phyloP scores from a whole-genome alignment of 2,329 filamentous ascomycete species.

The Cyclaneusma minus region DNA sequence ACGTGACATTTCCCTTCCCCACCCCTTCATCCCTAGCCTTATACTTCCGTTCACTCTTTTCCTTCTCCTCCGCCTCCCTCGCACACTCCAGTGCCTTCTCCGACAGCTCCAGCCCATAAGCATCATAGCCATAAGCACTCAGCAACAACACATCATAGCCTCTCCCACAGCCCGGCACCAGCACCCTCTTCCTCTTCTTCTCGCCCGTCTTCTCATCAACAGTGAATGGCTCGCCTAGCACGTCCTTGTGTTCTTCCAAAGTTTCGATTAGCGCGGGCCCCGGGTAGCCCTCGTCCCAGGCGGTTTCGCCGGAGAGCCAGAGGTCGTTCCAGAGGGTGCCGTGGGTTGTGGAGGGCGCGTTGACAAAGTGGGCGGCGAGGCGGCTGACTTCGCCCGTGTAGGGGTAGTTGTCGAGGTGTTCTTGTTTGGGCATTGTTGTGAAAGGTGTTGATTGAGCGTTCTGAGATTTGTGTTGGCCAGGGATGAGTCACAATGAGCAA shows the following conservation, averaged over 20 bases:
- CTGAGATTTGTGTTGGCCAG: no score
- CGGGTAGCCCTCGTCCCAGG: slow-evolving; percentile 41
- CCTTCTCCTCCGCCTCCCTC: slow-evolving; percentile 13
- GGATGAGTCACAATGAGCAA: no score
- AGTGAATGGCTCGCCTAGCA: slow-evolving; percentile 21
- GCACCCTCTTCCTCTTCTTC: slow-evolving; percentile 34
- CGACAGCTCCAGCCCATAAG: slow-evolving; percentile 58
- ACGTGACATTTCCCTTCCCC: slow-evolving; percentile 34
- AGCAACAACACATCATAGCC: slow-evolving; percentile 72
- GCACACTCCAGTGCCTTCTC: slow-evolving; percentile 24
- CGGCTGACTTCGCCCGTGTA: slow-evolving; percentile 1
- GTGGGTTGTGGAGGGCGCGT: slow-evolving; percentile 9
- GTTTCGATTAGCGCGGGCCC: slow-evolving; percentile 38
- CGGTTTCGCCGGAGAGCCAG: slow-evolving; percentile 28
- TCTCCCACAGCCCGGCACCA: slow-evolving; percentile 70
- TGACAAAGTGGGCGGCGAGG: background rate
- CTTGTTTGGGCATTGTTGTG: no score
- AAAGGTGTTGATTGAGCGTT: no score
- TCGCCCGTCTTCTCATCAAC: slow-evolving; percentile 2
- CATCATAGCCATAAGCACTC: slow-evolving; percentile 60
- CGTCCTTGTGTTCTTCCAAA: slow-evolving; percentile 27
- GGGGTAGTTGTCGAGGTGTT: no score
- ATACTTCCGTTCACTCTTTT: slow-evolving; percentile 24
- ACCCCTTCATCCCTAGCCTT: slow-evolving; percentile 23
- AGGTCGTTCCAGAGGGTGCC: slow-evolving; percentile 28